Evolutionary conservation across 2,329 filamentous ascomycete species (phyloP), one percentile per base, ranked within the genome.

Genomic region (Ophiostoma ips): DNA sequence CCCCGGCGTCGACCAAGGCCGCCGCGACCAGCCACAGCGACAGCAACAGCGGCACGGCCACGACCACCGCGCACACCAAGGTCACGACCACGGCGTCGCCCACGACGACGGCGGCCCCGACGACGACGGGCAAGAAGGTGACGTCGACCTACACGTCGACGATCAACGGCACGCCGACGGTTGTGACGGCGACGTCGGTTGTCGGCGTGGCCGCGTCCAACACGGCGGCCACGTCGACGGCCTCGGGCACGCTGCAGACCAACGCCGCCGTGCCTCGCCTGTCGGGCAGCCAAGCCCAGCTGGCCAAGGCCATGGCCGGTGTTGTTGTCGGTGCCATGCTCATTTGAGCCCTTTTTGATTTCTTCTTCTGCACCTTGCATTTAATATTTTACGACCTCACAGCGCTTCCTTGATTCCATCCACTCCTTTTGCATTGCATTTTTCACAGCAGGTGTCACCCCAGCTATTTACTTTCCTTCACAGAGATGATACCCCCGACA

Each of bases 181-280:
- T 68, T 12, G 61, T 74, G 46, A 75, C 71, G 11, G 66, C 66
- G n/a, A 75, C 72, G 1, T 71, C 71, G 0, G 71, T 64, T 58
- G 71, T 75, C 3, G 66, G 64, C 19, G 67, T 70, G 36, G 63
- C 67, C 11, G 57, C 16, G 63, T 49, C 49, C 31, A 48, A 21
- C 3, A 60, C 58, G 3, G 59, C 56, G 15, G 52, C 59, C 8
- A 61, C 65, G 5, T 61, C 64, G 9, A 63, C 54, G 3, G 63
- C 66, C 16, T 62, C 64, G 31, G 59, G 58, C 35, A 16, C 54
- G 19, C 60, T 66, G 18, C 64, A 66, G 56, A 61, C 59, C 19
- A 53, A 51, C 4, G 61, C 60, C 9, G 54, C 52, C 2, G 45
- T 43, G 15, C 51, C 51, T 6, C 2, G 50, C 18, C 46, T 48